These are phyloP conservation scores for Cryphonectria radicalis DNA, from an alignment of 2,329 filamentous ascomycete genomes.

Conservation along the genomic window DNA sequence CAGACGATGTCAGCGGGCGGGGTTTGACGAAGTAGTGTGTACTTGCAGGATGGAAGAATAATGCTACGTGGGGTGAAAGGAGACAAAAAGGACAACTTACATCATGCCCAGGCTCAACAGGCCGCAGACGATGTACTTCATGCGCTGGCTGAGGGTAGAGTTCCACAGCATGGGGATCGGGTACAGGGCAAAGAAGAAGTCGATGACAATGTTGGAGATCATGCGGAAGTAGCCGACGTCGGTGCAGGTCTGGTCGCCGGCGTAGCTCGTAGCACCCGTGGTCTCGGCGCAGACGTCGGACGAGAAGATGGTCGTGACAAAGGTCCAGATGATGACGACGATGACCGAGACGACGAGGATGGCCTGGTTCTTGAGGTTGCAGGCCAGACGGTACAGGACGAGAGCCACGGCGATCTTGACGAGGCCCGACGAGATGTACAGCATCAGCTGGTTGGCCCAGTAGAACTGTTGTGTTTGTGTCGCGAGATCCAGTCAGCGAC, in stretches of 20 bases:
- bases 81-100: constrained; percentile 31
- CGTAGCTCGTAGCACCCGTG: constrained; percentile 37
- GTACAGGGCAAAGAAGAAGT: constrained; percentile 41
- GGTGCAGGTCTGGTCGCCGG: constrained; percentile 36
- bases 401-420: constrained; percentile 41
- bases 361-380: constrained; percentile 33
- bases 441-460: constrained; percentile 37
- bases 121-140: constrained; percentile 38
- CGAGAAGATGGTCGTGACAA: constrained; percentile 35
- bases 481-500: no score
- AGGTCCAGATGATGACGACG: constrained; percentile 19
- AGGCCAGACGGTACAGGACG: constrained; percentile 39
- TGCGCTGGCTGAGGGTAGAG: constrained; percentile 34
- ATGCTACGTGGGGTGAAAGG: neutral
- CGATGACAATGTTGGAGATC: constrained; percentile 41
- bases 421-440: constrained; percentile 40
- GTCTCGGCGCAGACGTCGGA: constrained; percentile 37
- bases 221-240: constrained; percentile 40
- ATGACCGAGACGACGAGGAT: constrained; percentile 33
- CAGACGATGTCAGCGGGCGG: neutral
- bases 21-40: neutral
- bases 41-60: neutral
- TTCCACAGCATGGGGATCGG: constrained; percentile 38
- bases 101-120: constrained; percentile 40
- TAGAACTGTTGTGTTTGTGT: constrained; percentile 35